phyloP scores from a whole-genome alignment of 192 early-diverging fungal species.

The Coemansia guatemalensis region DNA sequence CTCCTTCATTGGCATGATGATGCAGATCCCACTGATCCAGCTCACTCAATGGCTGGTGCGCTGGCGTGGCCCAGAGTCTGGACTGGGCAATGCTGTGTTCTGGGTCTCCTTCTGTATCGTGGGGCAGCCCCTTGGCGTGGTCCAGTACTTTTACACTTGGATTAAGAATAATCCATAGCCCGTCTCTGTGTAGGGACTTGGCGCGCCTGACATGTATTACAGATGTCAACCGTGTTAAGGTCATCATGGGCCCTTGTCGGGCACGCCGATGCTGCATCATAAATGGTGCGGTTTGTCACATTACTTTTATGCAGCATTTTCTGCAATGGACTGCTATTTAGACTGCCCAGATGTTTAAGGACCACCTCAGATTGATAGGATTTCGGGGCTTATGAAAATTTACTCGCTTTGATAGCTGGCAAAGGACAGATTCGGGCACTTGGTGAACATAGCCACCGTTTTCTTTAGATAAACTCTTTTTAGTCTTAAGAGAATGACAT shows the following conservation, averaged over 20 bases:
- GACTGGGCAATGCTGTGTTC: conserved; percentile 75
- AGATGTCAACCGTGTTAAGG: conserved; percentile 1
- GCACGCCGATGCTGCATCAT: not conserved
- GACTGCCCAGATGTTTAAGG: too few relatives aligned
- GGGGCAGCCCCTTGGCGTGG: conserved; percentile 71
- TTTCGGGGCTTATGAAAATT: too few relatives aligned
- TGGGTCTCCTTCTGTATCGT: conserved; percentile 83
- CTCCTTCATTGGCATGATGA: conserved; percentile 79
- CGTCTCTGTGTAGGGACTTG: too few relatives aligned
- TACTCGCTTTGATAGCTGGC: too few relatives aligned
- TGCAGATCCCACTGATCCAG: conserved; percentile 74
- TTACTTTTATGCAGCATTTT: too few relatives aligned
- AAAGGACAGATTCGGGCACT: too few relatives aligned
- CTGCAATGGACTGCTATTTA: too few relatives aligned
- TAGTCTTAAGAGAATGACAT: too few relatives aligned
- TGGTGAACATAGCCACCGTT: too few relatives aligned
- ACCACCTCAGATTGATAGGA: too few relatives aligned
- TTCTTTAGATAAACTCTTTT: too few relatives aligned
- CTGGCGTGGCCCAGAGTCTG: conserved; percentile 66
- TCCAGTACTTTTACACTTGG: conserved; percentile 76
- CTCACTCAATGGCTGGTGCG: conserved; percentile 66
- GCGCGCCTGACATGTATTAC: not conserved
- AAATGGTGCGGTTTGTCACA: too few relatives aligned
- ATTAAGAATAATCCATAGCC: conserved; percentile 49
- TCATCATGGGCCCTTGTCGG: not conserved